phyloP scores from a whole-genome alignment of 1,139 yeast genomes.

The Zhuliangozyma blackwelliae region DNA sequence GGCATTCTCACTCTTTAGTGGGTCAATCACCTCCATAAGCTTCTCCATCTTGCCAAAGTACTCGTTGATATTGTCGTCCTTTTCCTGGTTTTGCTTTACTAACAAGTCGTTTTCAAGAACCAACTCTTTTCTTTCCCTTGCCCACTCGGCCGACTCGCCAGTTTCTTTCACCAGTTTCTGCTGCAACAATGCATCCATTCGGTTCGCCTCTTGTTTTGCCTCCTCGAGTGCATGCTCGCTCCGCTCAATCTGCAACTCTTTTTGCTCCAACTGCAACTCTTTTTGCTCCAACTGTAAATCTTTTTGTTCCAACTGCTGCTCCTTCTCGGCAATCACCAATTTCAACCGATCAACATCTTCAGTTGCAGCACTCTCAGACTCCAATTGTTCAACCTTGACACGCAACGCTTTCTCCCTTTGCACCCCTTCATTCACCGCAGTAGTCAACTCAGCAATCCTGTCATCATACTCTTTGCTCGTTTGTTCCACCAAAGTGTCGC shows the following conservation, averaged over 20 bases:
- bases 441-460: slow-evolving; percentile 14
- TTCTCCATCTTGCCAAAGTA: slow-evolving; percentile 22
- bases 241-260: too few species aligned
- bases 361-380: slow-evolving; percentile 4
- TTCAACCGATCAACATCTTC: background rate
- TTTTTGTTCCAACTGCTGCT: background rate
- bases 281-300: too few species aligned
- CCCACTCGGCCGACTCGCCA: too few species aligned
- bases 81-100: slow-evolving; percentile 9
- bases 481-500: slow-evolving; percentile 3
- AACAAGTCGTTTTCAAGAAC: background rate
- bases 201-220: too few species aligned
- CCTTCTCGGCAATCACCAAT: background rate
- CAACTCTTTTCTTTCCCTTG: background rate
- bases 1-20: slow-evolving; percentile 12
- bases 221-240: too few species aligned
- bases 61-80: slow-evolving; percentile 21
- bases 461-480: slow-evolving; percentile 12
- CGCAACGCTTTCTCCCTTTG: slow-evolving; percentile 18
- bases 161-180: too few species aligned
- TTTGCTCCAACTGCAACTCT: background rate
- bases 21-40: slow-evolving; percentile 17
- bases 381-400: slow-evolving; percentile 17
- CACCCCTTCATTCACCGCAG: slow-evolving; percentile 10
- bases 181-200: too few species aligned